These are phyloP conservation scores for Populus deltoides DNA, from an alignment of 345 rosid species.

Conservation along the genomic window DNA sequence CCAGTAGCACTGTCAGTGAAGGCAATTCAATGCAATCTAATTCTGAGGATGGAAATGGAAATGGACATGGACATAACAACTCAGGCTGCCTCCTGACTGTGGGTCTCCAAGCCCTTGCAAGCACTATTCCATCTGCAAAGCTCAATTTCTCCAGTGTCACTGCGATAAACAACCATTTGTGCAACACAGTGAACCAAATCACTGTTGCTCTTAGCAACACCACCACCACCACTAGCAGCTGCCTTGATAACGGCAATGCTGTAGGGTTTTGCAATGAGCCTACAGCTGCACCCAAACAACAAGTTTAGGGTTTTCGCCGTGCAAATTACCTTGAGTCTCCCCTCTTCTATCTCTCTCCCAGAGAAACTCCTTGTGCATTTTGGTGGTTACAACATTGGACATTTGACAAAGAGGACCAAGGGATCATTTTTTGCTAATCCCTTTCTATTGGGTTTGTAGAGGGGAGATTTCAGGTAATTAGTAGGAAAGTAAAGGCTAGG, in stretches of 20 bases:
- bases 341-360: constrained; percentile 1
- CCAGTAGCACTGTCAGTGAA: constrained; percentile 1
- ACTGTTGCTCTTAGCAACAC: constrained; percentile 41
- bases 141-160: constrained; percentile 67
- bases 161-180: constrained; percentile 59
- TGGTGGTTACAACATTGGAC: not conserved
- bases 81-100: constrained; percentile 71
- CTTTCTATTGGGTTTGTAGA: not conserved
- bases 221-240: constrained; percentile 1
- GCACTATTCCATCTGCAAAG: constrained; percentile 62
- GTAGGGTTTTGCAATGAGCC: constrained; percentile 27
- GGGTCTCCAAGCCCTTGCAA: constrained; percentile 80
- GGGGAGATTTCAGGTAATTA: constrained; percentile 41
- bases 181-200: constrained; percentile 69
- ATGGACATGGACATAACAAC: constrained; percentile 4
- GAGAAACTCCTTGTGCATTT: not conserved
- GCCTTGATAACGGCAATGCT: constrained; percentile 22
- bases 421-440: not conserved
- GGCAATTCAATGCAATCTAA: constrained; percentile 8
- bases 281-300: constrained; percentile 23
- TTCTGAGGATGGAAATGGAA: constrained; percentile 25
- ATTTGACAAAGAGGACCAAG: not conserved
- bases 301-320: constrained; percentile 10
- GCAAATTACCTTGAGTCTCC: constrained; percentile 50
- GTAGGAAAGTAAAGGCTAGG: not conserved